Percentiles rank a stretch among this genome's conserved stretches.
Evolutionary conservation across 345 rosid species (phyloP).

Genomic region (Citrus trifoliata): DNA sequence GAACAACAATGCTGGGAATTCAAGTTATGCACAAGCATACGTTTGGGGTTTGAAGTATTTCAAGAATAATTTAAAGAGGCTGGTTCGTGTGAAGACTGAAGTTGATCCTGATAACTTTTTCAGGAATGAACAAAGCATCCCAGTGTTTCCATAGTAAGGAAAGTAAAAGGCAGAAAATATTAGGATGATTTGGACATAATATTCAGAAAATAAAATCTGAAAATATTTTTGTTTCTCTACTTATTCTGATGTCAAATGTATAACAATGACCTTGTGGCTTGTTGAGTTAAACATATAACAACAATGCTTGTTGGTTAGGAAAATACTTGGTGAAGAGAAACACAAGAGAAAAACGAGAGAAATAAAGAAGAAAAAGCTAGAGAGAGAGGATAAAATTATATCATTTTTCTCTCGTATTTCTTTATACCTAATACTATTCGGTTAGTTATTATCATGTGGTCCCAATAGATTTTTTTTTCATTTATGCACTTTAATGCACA

Average conservation of each 20-base stretch:
- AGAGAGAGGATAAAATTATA: no score
- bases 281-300: no score
- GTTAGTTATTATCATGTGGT: fast-evolving
- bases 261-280: no score
- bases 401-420: no score
- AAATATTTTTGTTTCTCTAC: neutral
- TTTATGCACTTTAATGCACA: fast-evolving
- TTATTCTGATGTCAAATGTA: no score
- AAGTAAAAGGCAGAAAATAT: neutral
- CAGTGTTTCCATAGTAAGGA: slow-evolving; percentile 6
- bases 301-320: no score
- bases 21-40: slow-evolving; percentile 43
- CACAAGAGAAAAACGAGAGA: no score
- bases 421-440: no score
- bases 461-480: no score
- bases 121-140: slow-evolving; percentile 30
- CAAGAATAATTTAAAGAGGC: slow-evolving; percentile 17
- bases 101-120: slow-evolving; percentile 21
- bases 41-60: slow-evolving; percentile 44
- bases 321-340: no score
- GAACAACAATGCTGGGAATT: slow-evolving; percentile 16
- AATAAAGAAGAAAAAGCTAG: no score
- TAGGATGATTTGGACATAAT: neutral
- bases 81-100: slow-evolving; percentile 21
- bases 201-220: neutral